phyloP scores from a whole-genome alignment of 495 filamentous ascomycete genomes.

The Filosporella fistucella region DNA sequence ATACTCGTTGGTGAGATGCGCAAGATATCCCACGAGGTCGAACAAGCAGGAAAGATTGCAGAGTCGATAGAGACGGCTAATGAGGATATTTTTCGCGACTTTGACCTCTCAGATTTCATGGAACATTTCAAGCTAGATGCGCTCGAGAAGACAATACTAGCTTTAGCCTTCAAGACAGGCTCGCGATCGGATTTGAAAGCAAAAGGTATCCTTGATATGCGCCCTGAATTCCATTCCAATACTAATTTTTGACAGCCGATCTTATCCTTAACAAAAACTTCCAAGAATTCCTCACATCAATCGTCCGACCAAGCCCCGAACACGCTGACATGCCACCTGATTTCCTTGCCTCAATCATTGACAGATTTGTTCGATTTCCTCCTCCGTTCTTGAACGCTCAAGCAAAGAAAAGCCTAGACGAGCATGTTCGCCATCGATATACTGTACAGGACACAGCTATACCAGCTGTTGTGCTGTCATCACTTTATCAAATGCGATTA shows the following conservation, averaged over 20 bases:
- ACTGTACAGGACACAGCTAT: constrained; percentile 52
- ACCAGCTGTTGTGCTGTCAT: constrained; percentile 67
- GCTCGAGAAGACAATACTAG: constrained; percentile 80
- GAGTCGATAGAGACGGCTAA: constrained; percentile 80
- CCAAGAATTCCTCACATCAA: constrained; percentile 65
- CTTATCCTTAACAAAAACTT: constrained; percentile 73
- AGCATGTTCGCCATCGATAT: constrained; percentile 66
- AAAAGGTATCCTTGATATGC: constrained; percentile 62
- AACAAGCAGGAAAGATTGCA: constrained; percentile 84
- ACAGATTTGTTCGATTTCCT: constrained; percentile 75
- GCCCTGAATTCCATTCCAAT: constrained; percentile 13
- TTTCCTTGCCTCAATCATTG: constrained; percentile 72
- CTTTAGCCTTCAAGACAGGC: constrained; percentile 79
- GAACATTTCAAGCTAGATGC: constrained; percentile 91
- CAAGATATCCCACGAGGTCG: constrained; percentile 72
- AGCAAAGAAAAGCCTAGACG: constrained; percentile 60
- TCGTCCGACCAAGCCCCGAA: constrained; percentile 52
- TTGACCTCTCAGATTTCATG: constrained; percentile 88
- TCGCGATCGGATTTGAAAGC: constrained; percentile 74
- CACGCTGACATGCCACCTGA: constrained; percentile 57
- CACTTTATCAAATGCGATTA: constrained; percentile 68
- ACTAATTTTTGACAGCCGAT: constrained; percentile 57
- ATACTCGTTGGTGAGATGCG: constrained; percentile 79
- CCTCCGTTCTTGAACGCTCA: constrained; percentile 77
- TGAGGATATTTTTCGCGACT: constrained; percentile 89